Conservation (phyloP, 352 stramenopile genomes). For the Pythium scleroteichum region DNA sequence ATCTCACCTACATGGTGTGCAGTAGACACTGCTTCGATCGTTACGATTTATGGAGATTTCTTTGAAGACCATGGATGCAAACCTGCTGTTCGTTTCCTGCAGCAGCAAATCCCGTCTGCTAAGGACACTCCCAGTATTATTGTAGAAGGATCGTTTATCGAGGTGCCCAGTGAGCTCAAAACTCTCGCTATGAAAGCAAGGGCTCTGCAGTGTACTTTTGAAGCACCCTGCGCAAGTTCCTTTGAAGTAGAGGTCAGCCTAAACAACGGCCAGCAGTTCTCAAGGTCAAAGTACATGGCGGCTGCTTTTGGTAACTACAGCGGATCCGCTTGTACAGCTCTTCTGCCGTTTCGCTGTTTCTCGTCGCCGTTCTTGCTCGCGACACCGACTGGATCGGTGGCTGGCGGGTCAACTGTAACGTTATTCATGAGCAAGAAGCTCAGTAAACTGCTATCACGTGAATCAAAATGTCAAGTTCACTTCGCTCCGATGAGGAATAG, state of each 20-base stretch:
- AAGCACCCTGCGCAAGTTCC: slow-evolving; percentile 36
- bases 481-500: slow-evolving; percentile 40
- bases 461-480: slow-evolving; percentile 60
- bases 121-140: slow-evolving; percentile 24
- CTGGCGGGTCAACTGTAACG: slow-evolving; percentile 58
- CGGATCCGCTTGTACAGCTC: slow-evolving; percentile 49
- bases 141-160: slow-evolving; percentile 36
- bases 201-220: slow-evolving; percentile 38
- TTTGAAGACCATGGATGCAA: slow-evolving; percentile 56
- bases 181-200: slow-evolving; percentile 6
- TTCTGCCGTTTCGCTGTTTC: slow-evolving; percentile 66
- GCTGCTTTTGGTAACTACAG: slow-evolving; percentile 67
- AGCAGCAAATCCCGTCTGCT: slow-evolving; percentile 31
- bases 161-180: slow-evolving; percentile 1
- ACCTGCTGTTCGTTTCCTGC: slow-evolving; percentile 43
- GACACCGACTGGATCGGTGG: slow-evolving; percentile 59
- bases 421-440: slow-evolving; percentile 57
- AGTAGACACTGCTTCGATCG: slow-evolving; percentile 33
- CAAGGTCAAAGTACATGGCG: slow-evolving; percentile 52
- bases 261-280: slow-evolving; percentile 65
- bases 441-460: slow-evolving; percentile 46
- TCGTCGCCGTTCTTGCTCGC: slow-evolving; percentile 60
- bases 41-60: slow-evolving; percentile 47
- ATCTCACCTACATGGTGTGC: slow-evolving; percentile 53
- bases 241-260: slow-evolving; percentile 72